Percentiles rank a stretch among this genome's conserved stretches.
These are phyloP conservation scores for Cyclotella cryptica DNA, from an alignment of 108 stramenopile genomes.

Conservation along the genomic window DNA sequence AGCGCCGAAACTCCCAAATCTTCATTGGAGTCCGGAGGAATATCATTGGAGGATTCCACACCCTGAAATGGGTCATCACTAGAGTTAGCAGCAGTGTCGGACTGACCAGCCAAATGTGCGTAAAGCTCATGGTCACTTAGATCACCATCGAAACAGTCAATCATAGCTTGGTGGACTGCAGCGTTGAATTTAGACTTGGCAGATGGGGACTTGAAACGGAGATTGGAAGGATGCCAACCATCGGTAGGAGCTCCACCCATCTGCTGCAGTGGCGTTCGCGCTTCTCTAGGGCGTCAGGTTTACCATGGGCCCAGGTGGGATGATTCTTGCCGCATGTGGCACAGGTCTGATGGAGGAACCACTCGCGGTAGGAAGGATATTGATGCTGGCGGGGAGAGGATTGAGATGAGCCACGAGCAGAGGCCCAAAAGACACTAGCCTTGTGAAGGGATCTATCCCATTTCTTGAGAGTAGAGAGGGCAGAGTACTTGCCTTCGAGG, in stretches of 20 bases:
- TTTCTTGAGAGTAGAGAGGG: background rate
- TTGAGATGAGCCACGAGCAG: background rate
- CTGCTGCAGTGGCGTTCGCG: background rate
- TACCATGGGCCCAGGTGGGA: background rate
- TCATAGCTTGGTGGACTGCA: background rate
- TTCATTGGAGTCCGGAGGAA: background rate
- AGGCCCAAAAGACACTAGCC: background rate
- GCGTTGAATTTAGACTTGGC: background rate
- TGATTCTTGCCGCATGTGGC: background rate
- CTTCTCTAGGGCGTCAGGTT: background rate
- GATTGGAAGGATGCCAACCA: no score
- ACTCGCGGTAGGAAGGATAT: background rate
- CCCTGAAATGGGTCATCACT: background rate
- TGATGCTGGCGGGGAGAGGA: background rate
- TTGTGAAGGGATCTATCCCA: background rate
- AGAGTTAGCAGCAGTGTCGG: no score
- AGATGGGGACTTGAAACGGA: background rate
- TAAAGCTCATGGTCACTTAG: background rate
- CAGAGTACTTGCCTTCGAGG: background rate
- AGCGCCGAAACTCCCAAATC: background rate
- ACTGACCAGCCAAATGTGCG: background rate
- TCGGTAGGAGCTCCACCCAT: background rate
- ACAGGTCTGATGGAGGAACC: background rate
- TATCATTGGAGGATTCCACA: background rate
- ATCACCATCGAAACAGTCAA: background rate